Conservation (phyloP, 768 basidiomycete genomes). For the Leucosporidium yakuticum region DNA sequence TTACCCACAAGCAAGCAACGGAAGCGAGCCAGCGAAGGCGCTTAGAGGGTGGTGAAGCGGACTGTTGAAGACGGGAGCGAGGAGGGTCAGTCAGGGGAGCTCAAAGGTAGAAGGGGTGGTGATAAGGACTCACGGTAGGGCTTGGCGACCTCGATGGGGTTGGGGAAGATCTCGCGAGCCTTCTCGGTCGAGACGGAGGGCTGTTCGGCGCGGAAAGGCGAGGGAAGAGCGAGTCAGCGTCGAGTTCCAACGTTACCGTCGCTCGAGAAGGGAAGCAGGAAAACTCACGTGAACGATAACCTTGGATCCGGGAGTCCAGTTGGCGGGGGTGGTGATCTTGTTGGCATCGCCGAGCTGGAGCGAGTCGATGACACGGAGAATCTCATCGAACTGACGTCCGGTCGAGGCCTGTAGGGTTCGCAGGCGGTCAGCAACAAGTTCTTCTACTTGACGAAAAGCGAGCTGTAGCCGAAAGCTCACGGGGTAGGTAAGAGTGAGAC, state of each 20-base stretch:
- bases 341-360: constrained; percentile 67
- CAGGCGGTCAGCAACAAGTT: too few species aligned
- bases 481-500: constrained; percentile 83
- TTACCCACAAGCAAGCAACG: too few species aligned
- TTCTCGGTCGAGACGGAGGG: constrained; percentile 73
- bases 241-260: too few species aligned
- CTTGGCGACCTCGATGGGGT: constrained; percentile 65
- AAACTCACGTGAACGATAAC: constrained; percentile 72
- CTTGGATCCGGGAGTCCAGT: constrained; percentile 81
- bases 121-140: constrained; percentile 5
- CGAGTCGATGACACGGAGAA: constrained; percentile 75
- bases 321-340: constrained; percentile 52
- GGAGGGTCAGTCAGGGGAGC: too few species aligned
- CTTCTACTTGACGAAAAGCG: not conserved
- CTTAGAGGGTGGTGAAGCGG: too few species aligned
- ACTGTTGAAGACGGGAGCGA: too few species aligned
- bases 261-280: not conserved
- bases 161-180: constrained; percentile 83
- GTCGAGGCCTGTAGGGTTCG: constrained; percentile 58
- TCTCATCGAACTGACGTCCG: constrained; percentile 87
- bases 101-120: not conserved
- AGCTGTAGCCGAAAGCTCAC: constrained; percentile 12
- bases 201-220: constrained; percentile 32
- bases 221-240: not conserved
- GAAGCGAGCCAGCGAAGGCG: too few species aligned